A percentile compares a stretch with the other conserved stretches of the same genome.
Conservation (phyloP, 306 rosid genomes). For the Hippophae gyantsensis region DNA sequence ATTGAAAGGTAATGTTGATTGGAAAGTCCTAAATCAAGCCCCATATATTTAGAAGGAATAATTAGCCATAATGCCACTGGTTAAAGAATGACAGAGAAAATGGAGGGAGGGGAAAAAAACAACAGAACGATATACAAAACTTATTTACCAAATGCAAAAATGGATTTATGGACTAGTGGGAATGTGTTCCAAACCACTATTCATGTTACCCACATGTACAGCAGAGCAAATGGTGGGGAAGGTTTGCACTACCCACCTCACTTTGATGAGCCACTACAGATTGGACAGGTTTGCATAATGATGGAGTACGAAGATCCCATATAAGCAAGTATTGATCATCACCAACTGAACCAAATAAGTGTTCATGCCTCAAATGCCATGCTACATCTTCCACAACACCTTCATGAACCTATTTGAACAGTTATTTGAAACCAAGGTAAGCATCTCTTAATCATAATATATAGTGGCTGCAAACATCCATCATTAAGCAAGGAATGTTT, state of each 20-base stretch:
- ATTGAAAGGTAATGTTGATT: too few relatives aligned
- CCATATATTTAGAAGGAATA: too few relatives aligned
- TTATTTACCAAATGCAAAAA: too few relatives aligned
- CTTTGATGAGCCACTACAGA: constrained; percentile 91
- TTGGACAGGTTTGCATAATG: constrained; percentile 79
- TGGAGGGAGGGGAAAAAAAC: too few relatives aligned
- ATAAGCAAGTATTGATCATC: constrained; percentile 82
- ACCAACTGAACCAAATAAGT: constrained; percentile 95
- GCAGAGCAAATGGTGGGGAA: background rate
- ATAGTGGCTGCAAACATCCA: background rate
- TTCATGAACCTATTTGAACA: constrained; percentile 63
- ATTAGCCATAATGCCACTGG: too few relatives aligned
- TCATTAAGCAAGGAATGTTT: background rate
- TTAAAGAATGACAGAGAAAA: too few relatives aligned
- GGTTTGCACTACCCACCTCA: constrained; percentile 46
- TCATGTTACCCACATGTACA: too few relatives aligned
- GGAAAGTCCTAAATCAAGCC: too few relatives aligned
- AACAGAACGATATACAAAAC: too few relatives aligned
- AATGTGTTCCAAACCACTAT: too few relatives aligned
- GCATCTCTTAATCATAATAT: background rate
- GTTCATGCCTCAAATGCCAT: constrained; percentile 99
- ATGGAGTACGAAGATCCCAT: constrained; percentile 90
- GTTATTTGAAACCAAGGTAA: constrained; percentile 5
- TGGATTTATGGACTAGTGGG: too few relatives aligned
- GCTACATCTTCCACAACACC: constrained; percentile 99